Evolutionary conservation across 2,329 filamentous ascomycete species (phyloP).

Genomic region (Ceratocystis smalleyi): DNA sequence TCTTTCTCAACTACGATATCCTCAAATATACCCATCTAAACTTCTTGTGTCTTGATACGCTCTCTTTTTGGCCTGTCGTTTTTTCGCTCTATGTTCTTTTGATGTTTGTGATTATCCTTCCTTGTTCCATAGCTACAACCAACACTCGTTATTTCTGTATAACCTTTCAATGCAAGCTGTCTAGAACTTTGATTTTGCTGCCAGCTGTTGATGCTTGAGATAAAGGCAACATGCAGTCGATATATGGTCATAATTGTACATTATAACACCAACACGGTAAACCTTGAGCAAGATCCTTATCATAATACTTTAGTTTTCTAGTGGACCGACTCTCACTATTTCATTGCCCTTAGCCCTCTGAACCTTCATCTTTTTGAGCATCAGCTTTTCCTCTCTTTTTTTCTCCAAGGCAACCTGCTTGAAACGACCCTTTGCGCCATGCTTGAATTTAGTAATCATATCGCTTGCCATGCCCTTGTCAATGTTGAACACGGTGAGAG

Average conservation of each 20-base stretch:
- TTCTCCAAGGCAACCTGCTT: slow-evolving; percentile 36
- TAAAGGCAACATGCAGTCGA: too few species aligned
- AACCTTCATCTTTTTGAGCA: slow-evolving; percentile 25
- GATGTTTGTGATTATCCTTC: slow-evolving; percentile 1
- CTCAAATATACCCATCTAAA: slow-evolving; percentile 16
- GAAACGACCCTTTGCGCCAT: slow-evolving; percentile 57
- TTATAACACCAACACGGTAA: too few species aligned
- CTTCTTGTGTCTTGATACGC: slow-evolving; percentile 3
- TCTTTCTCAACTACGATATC: slow-evolving; percentile 9
- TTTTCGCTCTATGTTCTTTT: slow-evolving; percentile 9
- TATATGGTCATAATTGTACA: too few species aligned
- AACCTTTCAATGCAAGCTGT: too few species aligned
- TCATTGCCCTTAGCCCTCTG: slow-evolving; percentile 31
- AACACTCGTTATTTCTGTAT: too few species aligned
- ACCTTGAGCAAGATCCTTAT: too few species aligned
- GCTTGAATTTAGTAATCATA: slow-evolving; percentile 84
- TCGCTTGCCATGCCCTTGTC: slow-evolving; percentile 71
- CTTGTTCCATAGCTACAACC: not conserved
- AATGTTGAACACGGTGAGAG: slow-evolving; percentile 40
- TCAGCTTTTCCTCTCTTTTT: slow-evolving; percentile 29
- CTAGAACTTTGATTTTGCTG: too few species aligned
- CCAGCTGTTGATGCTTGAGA: too few species aligned
- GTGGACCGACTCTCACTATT: slow-evolving; percentile 40
- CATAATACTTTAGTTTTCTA: not conserved
- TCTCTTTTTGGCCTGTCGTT: slow-evolving; percentile 19